Base-by-base conservation (phyloP, 129 eudicot species). In the Lactuca saligna region DNA sequence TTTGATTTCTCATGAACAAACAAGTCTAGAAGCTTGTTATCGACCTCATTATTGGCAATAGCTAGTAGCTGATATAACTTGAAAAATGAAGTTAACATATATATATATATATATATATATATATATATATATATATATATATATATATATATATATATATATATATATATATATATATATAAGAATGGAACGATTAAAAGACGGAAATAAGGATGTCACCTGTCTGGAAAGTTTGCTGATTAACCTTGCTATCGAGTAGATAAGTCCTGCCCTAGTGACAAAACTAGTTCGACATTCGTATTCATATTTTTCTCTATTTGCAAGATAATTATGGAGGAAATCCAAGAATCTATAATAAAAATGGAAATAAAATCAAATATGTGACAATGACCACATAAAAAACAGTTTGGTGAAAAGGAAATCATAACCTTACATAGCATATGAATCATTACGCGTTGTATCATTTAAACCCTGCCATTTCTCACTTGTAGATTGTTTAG, bases 171-270 rank as follows among this genome's bases (percentile, higher is more conserved):
- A 20, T 20, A 20, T 20, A 20, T 20, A 20, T 25, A 11, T 57
- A 38, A 54, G 34, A 31, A 1, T n/a, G 9, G 5, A 34, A 20
- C 17, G 17, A 44, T 2, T 31, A 33, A 17, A 33, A 33, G 49
- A 31, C 46, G 65, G 57, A 54, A 37, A 61, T 48, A 35, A 35
- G n/a, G 1, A 32, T 32, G 17, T 56, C 34, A 85, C 96, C 96
- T 83, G 96, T 71, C 82, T 88, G 59, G 84, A 83, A 63, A 85
- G 74, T 59, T 81, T 85, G 58, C 61, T 82, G 54, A 88, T 83
- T 77, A 88, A 82, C 82, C 86, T 88, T 88, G 83, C 91, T 39
- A 88, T 69, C 11, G 96, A 85, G 80, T 85, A 88, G 41, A 88
- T 84, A 62, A 81, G 35, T 53, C 79, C 86, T 5, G 87, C 83